Evolutionary conservation across 345 rosid species (phyloP).

Genomic region (Rubroshorea leprosula): DNA sequence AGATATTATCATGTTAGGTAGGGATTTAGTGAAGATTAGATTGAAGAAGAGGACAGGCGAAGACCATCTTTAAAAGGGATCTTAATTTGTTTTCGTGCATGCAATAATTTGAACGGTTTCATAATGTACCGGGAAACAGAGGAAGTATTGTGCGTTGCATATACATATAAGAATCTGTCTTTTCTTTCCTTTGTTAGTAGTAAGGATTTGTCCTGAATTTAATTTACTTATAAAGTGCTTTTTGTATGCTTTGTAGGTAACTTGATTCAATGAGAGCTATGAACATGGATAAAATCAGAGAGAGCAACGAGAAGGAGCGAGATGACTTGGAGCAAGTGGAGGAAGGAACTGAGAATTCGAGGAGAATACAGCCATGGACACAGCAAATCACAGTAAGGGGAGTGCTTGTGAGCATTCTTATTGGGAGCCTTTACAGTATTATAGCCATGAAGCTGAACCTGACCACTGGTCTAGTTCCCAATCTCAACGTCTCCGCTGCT

Average conservation of each 20-base stretch:
- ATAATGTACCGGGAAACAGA: constrained; percentile 6
- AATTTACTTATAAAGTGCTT: no score
- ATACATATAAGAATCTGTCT: neutral
- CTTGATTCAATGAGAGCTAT: neutral
- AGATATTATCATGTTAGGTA: no score
- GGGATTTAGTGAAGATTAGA: no score
- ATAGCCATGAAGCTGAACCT: constrained; percentile 85
- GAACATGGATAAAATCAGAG: constrained; percentile 32
- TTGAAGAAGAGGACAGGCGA: no score
- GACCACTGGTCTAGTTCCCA: constrained; percentile 65
- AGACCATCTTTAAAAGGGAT: no score
- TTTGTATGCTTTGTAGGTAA: neutral
- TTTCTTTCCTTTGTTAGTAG: neutral
- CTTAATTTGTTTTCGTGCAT: neutral
- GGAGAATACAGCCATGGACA: constrained; percentile 57
- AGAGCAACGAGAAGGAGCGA: constrained; percentile 30
- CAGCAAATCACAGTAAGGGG: constrained; percentile 74
- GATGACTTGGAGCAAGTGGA: constrained; percentile 3
- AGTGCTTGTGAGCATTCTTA: constrained; percentile 58
- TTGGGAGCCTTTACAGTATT: constrained; percentile 73
- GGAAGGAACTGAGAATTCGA: no score
- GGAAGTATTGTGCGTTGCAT: neutral
- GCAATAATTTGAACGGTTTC: no score
- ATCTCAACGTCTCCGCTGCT: constrained; percentile 87
- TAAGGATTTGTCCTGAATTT: no score